Evolutionary conservation across 2,329 filamentous ascomycete species (phyloP).

Genomic region (Ascocoryne sarcoides): DNA sequence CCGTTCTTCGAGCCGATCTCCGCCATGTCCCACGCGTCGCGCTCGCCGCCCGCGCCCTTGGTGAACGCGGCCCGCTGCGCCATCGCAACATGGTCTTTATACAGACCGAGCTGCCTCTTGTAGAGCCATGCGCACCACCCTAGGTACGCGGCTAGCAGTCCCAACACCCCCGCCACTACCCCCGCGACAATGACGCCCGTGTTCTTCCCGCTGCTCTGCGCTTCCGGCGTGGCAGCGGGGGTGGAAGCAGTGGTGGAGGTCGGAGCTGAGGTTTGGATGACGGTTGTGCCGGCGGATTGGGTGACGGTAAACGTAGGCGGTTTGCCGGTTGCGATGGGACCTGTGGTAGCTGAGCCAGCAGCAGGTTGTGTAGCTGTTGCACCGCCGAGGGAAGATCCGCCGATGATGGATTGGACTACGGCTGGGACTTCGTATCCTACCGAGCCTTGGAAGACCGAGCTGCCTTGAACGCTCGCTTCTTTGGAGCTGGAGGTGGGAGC

Average conservation of each 20-base stretch:
- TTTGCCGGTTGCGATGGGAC: slow-evolving; percentile 62
- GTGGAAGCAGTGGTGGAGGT: slow-evolving; percentile 22
- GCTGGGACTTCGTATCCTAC: slow-evolving; percentile 57
- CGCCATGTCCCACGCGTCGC: background rate
- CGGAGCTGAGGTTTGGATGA: slow-evolving; percentile 32
- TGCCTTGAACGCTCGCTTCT: slow-evolving; percentile 7
- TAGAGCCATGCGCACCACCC: slow-evolving; percentile 68
- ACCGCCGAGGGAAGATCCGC: slow-evolving; percentile 49
- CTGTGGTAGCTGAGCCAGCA: slow-evolving; percentile 51
- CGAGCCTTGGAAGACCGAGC: slow-evolving; percentile 45
- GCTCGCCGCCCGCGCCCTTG: slow-evolving; percentile 28
- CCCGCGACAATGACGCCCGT: slow-evolving; percentile 39
- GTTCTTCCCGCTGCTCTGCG: slow-evolving; percentile 24
- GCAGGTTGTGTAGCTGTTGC: slow-evolving; percentile 60
- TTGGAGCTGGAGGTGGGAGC: slow-evolving; percentile 41
- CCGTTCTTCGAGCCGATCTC: slow-evolving; percentile 2
- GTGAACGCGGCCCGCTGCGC: slow-evolving; percentile 47
- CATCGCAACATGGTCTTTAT: slow-evolving; percentile 60
- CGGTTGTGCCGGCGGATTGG: slow-evolving; percentile 34
- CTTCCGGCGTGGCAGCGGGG: slow-evolving; percentile 28
- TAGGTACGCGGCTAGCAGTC: slow-evolving; percentile 53
- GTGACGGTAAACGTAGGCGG: slow-evolving; percentile 62
- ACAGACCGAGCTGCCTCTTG: slow-evolving; percentile 59
- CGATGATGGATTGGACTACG: slow-evolving; percentile 53
- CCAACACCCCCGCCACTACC: slow-evolving; percentile 56